A percentile compares a stretch with the other conserved stretches of the same genome.
Evolutionary conservation across 2,329 filamentous ascomycete species (phyloP).

Genomic region (Cercospora berteroae): DNA sequence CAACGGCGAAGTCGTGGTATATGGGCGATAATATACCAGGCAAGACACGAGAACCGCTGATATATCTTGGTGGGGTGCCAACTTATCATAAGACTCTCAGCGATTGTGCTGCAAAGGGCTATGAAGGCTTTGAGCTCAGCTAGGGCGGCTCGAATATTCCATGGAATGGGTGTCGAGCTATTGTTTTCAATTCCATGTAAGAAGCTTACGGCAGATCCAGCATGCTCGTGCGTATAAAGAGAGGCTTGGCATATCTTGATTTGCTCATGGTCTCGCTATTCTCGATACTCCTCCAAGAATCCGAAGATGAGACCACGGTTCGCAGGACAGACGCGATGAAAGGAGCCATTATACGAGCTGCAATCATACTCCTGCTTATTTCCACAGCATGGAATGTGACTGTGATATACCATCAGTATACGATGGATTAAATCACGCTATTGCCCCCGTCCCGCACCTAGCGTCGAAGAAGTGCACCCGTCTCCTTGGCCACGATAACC

Average conservation of each 20-base stretch:
- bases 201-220: no score
- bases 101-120: conserved; percentile 8
- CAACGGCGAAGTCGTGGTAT: conserved; percentile 32
- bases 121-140: conserved; percentile 2
- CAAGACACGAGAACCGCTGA: conserved; percentile 40
- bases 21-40: conserved; percentile 45
- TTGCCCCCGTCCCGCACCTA: not conserved
- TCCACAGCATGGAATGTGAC: no score
- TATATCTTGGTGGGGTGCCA: conserved; percentile 15
- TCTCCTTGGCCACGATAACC: not conserved
- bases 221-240: no score
- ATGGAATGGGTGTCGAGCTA: no score
- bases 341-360: no score
- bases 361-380: no score
- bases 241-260: no score
- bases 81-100: conserved; percentile 6
- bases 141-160: not conserved
- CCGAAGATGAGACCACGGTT: no score
- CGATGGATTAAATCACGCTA: not conserved
- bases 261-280: no score
- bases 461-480: not conserved
- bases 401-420: not conserved
- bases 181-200: no score
- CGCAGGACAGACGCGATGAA: no score
- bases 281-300: no score